Percentiles rank a stretch among this genome's conserved stretches.
Conservation (phyloP, 257 asterid genomes). For the Eustoma russellianum region DNA sequence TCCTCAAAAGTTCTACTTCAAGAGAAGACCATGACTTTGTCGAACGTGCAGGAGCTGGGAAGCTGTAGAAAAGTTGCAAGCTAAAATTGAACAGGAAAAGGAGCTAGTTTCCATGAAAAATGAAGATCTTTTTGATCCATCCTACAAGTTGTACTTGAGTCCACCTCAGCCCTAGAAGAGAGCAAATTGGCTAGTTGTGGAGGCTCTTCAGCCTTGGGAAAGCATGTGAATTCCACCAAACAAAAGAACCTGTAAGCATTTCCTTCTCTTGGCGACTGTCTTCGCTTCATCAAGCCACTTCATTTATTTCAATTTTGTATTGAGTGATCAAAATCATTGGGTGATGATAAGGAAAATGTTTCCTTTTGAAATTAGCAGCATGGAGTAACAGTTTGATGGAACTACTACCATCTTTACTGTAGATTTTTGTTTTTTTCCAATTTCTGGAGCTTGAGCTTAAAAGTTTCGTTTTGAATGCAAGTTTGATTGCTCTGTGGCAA, state of each 20-base stretch:
- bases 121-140: slow-evolving; percentile 24
- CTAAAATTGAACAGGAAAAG: slow-evolving; percentile 22
- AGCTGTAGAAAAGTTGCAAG: slow-evolving; percentile 19
- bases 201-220: slow-evolving; percentile 12
- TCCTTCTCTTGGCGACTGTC: background rate
- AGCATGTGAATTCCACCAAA: slow-evolving; percentile 24
- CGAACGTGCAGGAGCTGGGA: slow-evolving; percentile 15
- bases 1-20: slow-evolving; percentile 16
- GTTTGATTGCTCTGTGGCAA: slow-evolving; percentile 16
- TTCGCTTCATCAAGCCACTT: background rate
- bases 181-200: slow-evolving; percentile 16
- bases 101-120: slow-evolving; percentile 19
- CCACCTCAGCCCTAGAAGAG: slow-evolving; percentile 19
- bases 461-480: slow-evolving; percentile 17
- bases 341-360: background rate
- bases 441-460: slow-evolving; percentile 25
- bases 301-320: background rate
- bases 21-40: slow-evolving; percentile 14
- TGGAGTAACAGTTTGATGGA: background rate
- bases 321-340: background rate
- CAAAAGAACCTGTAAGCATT: slow-evolving; percentile 53
- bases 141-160: slow-evolving; percentile 28
- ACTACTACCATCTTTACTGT: slow-evolving; percentile 12
- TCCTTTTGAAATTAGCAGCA: background rate
- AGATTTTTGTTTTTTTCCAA: slow-evolving; percentile 19